Percentiles rank a stretch among this genome's conserved stretches.
phyloP scores from a whole-genome alignment of 495 filamentous ascomycete genomes.

The Aspergillus taichungensis region DNA sequence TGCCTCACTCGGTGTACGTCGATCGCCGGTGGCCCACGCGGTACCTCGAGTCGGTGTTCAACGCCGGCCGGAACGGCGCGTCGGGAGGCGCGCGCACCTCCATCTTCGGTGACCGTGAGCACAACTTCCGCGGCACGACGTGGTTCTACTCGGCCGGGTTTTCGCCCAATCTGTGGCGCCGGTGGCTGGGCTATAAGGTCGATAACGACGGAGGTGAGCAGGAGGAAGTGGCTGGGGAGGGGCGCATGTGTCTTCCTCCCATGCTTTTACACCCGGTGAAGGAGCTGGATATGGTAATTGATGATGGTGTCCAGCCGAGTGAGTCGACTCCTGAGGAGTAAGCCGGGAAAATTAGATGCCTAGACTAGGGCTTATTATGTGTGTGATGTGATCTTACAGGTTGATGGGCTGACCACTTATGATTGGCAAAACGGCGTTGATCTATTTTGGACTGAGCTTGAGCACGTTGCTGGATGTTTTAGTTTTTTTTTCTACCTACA shows the following conservation, averaged over 20 bases:
- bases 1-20: conserved; percentile 83
- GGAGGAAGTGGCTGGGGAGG: conserved; percentile 66
- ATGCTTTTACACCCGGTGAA: conserved; percentile 95
- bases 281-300: conserved; percentile 68
- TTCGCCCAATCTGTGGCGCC: conserved; percentile 68
- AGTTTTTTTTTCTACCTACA: no score
- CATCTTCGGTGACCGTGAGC: conserved; percentile 79
- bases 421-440: no score
- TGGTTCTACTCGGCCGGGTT: conserved; percentile 96
- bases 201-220: conserved; percentile 82
- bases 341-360: neutral
- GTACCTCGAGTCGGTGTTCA: conserved; percentile 75
- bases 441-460: no score
- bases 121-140: conserved; percentile 79
- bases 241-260: conserved; percentile 86
- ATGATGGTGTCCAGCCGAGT: conserved; percentile 27
- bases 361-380: no score
- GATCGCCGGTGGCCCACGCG: conserved; percentile 81
- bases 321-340: neutral
- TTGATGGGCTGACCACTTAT: no score
- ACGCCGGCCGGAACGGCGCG: conserved; percentile 75
- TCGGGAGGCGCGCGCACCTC: conserved; percentile 61
- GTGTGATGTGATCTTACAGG: no score
- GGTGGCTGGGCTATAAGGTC: conserved; percentile 80
- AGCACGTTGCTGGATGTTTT: no score